Evolutionary conservation across 352 stramenopile species (phyloP).

Genomic region (Pythium vanterpoolii): DNA sequence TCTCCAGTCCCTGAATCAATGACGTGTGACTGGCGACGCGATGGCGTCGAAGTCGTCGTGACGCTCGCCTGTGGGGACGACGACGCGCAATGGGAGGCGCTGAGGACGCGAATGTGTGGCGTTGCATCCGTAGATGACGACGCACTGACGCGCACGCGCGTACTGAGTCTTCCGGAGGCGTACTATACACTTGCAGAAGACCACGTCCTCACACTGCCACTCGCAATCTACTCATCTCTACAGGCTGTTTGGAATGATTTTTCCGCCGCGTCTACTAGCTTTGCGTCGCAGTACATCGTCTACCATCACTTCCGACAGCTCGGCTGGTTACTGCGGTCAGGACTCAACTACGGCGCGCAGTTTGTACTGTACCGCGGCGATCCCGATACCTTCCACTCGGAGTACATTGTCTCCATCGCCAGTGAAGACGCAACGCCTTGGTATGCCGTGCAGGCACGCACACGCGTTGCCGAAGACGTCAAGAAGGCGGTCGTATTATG

Average conservation of each 20-base stretch:
- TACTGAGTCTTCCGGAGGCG: conserved; percentile 43
- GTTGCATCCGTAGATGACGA: background rate
- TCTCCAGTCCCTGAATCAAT: background rate
- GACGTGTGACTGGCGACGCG: conserved; percentile 20
- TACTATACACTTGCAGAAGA: conserved; percentile 42
- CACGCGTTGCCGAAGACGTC: conserved; percentile 67
- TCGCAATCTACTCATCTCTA: background rate
- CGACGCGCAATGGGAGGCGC: conserved; percentile 8
- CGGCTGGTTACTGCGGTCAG: conserved; percentile 48
- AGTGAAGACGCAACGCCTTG: conserved; percentile 25
- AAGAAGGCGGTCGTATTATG: conserved; percentile 79
- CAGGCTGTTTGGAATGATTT: conserved; percentile 36
- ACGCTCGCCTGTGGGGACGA: background rate
- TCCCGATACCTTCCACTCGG: conserved; percentile 52
- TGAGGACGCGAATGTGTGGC: background rate
- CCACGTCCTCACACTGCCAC: conserved; percentile 19
- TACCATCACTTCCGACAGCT: conserved; percentile 62
- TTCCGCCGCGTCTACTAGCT: conserved; percentile 26
- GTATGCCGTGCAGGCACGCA: conserved; percentile 61
- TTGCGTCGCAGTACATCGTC: conserved; percentile 35
- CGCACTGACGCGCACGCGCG: conserved; percentile 13
- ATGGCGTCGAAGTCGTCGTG: conserved; percentile 17
- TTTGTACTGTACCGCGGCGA: conserved; percentile 67
- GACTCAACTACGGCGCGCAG: conserved; percentile 70
- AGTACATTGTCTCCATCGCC: conserved; percentile 68